Percentiles rank a stretch among this genome's conserved stretches.
These are phyloP conservation scores for Aspergillus pseudonomiae DNA, from an alignment of 2,329 filamentous ascomycete species.

Conservation along the genomic window DNA sequence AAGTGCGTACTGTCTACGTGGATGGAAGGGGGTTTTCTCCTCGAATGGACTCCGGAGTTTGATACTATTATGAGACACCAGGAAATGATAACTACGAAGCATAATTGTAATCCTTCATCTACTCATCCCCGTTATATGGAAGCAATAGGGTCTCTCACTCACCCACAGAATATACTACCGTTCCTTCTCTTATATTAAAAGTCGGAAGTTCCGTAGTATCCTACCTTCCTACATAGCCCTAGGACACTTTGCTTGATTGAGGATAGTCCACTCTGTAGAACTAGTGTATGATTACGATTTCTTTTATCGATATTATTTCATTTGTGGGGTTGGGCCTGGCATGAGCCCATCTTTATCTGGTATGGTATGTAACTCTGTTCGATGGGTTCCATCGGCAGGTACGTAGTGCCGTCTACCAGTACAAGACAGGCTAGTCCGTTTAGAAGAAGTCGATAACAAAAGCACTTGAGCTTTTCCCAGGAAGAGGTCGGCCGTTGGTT, in stretches of 20 bases:
- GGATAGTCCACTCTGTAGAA: neutral
- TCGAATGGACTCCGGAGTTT: neutral
- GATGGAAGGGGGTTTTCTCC: neutral
- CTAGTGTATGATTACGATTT: constrained; percentile 12
- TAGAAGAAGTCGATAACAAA: neutral
- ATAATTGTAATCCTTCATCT: neutral
- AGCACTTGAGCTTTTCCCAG: neutral
- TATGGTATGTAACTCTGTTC: constrained; percentile 25
- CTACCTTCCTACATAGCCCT: neutral
- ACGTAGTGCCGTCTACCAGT: neutral
- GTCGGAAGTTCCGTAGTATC: neutral
- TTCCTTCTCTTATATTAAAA: neutral
- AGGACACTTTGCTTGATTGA: constrained; percentile 1
- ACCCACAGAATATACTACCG: neutral
- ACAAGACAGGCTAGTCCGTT: neutral
- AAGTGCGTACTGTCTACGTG: neutral
- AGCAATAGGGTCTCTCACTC: neutral
- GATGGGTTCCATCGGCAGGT: constrained; percentile 9
- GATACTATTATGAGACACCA: neutral
- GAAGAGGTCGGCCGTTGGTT: neutral
- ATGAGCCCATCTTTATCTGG: constrained; percentile 19
- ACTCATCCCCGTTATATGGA: neutral
- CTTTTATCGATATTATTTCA: constrained; percentile 14
- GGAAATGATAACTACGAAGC: neutral
- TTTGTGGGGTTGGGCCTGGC: constrained; percentile 18